Conservation (phyloP, 2,329 filamentous ascomycete species). For the Didymella exigua region DNA sequence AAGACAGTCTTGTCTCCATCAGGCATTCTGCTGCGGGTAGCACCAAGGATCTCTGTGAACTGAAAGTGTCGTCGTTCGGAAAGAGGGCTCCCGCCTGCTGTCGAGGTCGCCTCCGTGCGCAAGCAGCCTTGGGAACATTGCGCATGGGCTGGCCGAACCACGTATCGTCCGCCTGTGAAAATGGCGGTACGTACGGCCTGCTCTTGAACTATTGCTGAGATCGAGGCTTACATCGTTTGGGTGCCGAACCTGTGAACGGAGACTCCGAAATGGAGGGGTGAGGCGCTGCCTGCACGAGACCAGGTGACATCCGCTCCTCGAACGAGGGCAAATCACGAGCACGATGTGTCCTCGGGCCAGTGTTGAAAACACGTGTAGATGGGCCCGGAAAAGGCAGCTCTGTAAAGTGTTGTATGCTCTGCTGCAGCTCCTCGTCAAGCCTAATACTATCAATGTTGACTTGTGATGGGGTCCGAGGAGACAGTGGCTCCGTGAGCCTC, state of each 20-base stretch:
- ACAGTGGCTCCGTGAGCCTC: slow-evolving; percentile 17
- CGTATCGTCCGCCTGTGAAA: slow-evolving; percentile 17
- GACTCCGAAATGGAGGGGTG: neutral
- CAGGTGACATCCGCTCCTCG: neutral
- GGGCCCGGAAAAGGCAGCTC: neutral
- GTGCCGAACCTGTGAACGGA: neutral
- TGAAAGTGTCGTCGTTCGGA: neutral
- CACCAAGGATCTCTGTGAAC: neutral
- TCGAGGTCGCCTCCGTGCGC: slow-evolving; percentile 7
- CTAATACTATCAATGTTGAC: neutral
- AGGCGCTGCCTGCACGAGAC: neutral
- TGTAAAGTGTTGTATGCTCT: slow-evolving; percentile 15
- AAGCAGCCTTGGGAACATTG: neutral
- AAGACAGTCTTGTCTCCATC: neutral
- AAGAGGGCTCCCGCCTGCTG: neutral
- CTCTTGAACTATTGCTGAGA: slow-evolving; percentile 19
- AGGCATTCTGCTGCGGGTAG: slow-evolving; percentile 1
- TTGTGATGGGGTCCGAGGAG: slow-evolving; percentile 24
- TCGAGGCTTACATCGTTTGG: neutral
- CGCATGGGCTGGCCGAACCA: slow-evolving; percentile 32
- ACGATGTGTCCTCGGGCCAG: neutral
- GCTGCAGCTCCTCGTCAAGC: slow-evolving; percentile 15
- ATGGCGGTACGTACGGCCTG: slow-evolving; percentile 39
- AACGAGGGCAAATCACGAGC: neutral
- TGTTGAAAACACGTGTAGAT: neutral